Evolutionary conservation across 1,284 basidiomycete genomes (phyloP), one percentile per base, ranked within the genome.

Genomic region (Heimioporus retisporus): DNA sequence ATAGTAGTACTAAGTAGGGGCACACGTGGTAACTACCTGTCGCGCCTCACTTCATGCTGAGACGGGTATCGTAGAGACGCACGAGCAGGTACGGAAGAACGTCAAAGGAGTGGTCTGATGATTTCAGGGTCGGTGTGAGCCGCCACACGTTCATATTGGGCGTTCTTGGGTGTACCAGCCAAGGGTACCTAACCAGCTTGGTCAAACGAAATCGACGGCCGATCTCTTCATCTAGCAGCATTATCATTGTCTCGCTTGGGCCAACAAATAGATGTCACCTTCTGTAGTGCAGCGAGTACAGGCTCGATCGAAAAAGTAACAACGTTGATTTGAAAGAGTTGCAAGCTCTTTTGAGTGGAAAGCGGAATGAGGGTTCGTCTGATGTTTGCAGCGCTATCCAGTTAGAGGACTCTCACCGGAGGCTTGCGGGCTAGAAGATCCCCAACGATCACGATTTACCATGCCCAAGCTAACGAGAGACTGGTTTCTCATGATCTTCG

Each of bases 301-400:
- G 89, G 89, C 68, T 90, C 86, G 60, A 85, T 91, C 0, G 89
- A 75, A 71, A 92, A 92, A 2, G 88, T 71, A 0, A 88, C 86
- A 0, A 85, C 82, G 63, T 89, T 81, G 28, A 91, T 83, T 65
- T 86, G 86, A 19, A 90, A 69, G 21, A 91, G 80, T 40, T 79
- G 80, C 59, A 89, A 21, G 11, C 6, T n/a, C 48, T 19, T 18
- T 21, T n/a, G 11, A 6, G 55, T 68, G 58, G 82, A 81, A 64
- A 91, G 72, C 28, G 71, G 77, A 8, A 77, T 61, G 1, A 89
- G 76, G 4, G 83, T 72, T 50, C 79, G 80, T 19, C 66, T 69
- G 1, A 80, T 80, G 57, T 76, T 82, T 16, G 72, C 71, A 50
- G 78, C 73, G 1, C 83, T 84, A 11, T 87, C 82, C 8, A 91